A percentile compares a stretch with the other conserved stretches of the same genome.
phyloP scores from a whole-genome alignment of 2,329 filamentous ascomycete genomes.

The Pseudopyricularia javanii region DNA sequence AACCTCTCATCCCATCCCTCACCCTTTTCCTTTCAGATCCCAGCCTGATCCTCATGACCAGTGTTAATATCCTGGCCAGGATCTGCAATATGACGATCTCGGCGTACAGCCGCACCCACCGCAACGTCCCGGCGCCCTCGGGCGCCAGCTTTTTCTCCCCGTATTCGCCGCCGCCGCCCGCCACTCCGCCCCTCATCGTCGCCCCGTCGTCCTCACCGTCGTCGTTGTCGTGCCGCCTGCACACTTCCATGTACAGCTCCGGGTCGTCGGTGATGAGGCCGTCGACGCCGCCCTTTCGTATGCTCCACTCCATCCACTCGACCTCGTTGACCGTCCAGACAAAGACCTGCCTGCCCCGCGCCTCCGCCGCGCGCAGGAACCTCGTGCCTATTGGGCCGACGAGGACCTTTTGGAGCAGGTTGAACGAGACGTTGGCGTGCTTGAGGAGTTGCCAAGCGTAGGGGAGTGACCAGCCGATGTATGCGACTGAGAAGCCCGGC shows the following conservation, averaged over 20 bases:
- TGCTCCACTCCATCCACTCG: conserved; percentile 70
- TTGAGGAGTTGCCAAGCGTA: conserved; percentile 61
- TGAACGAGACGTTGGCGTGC: conserved; percentile 60
- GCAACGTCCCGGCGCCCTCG: neutral
- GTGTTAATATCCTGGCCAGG: conserved; percentile 3
- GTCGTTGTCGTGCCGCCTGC: conserved; percentile 17
- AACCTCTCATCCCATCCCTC: conserved; percentile 3
- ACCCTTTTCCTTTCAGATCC: conserved; percentile 6
- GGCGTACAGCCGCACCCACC: conserved; percentile 5
- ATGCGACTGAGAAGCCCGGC: conserved; percentile 49
- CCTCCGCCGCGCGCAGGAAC: conserved; percentile 52
- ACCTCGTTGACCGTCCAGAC: conserved; percentile 82
- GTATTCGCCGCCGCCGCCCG: neutral
- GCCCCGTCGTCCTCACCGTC: neutral
- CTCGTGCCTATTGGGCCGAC: conserved; percentile 52
- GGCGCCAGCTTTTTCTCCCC: conserved; percentile 3
- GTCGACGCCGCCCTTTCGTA: conserved; percentile 48
- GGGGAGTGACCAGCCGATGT: conserved; percentile 53
- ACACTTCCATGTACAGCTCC: conserved; percentile 51
- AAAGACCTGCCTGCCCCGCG: conserved; percentile 47
- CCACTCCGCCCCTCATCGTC: neutral
- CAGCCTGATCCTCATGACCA: conserved; percentile 1
- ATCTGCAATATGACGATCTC: conserved; percentile 3
- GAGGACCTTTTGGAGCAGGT: conserved; percentile 58
- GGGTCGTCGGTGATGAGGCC: conserved; percentile 83